These are phyloP conservation scores for Phytophthora litchii DNA, from an alignment of 352 stramenopile species.

Conservation along the genomic window DNA sequence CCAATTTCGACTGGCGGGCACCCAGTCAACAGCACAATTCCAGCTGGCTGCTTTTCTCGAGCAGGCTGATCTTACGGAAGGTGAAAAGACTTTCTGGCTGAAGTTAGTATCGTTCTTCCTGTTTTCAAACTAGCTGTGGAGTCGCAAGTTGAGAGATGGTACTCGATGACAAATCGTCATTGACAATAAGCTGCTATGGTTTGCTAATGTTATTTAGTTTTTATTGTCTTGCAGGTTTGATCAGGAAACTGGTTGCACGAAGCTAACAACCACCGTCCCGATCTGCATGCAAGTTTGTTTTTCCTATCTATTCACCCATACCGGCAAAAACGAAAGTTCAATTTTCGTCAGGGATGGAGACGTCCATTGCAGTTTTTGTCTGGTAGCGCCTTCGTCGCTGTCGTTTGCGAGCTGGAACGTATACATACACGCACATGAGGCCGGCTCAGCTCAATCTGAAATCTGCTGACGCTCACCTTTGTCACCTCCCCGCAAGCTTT, in stretches of 20 bases:
- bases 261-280: slow-evolving; percentile 9
- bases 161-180: background rate
- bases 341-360: slow-evolving; percentile 17
- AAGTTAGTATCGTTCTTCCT: slow-evolving; percentile 70
- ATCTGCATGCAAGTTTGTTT: slow-evolving; percentile 32
- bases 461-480: slow-evolving; percentile 19
- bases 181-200: slow-evolving; percentile 16
- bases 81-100: slow-evolving; percentile 59
- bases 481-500: slow-evolving; percentile 12
- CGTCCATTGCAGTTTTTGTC: slow-evolving; percentile 11
- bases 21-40: slow-evolving; percentile 24
- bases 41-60: slow-evolving; percentile 40
- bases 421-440: slow-evolving; percentile 26
- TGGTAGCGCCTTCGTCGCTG: slow-evolving; percentile 17
- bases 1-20: background rate
- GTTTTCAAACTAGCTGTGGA: slow-evolving; percentile 35
- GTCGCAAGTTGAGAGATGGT: background rate
- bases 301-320: slow-evolving; percentile 46
- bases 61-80: slow-evolving; percentile 35
- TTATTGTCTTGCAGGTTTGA: slow-evolving; percentile 35
- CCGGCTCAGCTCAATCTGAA: slow-evolving; percentile 19
- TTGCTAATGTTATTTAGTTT: slow-evolving; percentile 47
- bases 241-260: slow-evolving; percentile 2
- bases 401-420: slow-evolving; percentile 22
- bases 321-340: slow-evolving; percentile 15